A percentile compares a stretch with the other conserved stretches of the same genome.
These are phyloP conservation scores for Camelina neglecta DNA, from an alignment of 345 rosid genomes.

Conservation along the genomic window DNA sequence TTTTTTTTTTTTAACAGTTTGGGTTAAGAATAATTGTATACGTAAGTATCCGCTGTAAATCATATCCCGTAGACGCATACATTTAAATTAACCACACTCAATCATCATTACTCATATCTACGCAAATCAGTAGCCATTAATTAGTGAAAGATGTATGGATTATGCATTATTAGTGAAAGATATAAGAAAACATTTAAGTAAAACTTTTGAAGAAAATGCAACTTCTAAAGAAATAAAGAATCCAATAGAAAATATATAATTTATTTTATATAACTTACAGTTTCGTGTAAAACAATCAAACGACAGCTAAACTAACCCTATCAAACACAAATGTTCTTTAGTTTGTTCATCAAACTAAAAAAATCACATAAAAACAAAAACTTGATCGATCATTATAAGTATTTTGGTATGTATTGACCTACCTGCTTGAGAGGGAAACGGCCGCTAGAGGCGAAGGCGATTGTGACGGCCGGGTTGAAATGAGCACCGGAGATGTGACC, in stretches of 20 bases:
- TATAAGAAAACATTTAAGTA: too few relatives aligned
- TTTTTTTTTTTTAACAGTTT: neutral
- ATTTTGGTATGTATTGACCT: conserved; percentile 44
- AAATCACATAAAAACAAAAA: conserved; percentile 18
- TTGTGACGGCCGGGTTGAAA: conserved; percentile 94
- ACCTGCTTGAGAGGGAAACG: conserved; percentile 90
- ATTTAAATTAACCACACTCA: neutral
- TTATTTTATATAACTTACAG: neutral
- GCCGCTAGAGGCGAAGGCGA: conserved; percentile 83
- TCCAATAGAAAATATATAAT: conserved; percentile 3
- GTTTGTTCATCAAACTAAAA: conserved; percentile 39
- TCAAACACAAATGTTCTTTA: conserved; percentile 22
- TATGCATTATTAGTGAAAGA: neutral
- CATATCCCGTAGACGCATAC: neutral
- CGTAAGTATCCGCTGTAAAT: neutral
- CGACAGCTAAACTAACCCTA: conserved; percentile 25
- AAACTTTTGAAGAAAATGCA: neutral
- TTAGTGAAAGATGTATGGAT: neutral
- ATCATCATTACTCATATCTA: neutral
- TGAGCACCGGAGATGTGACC: conserved; percentile 99
- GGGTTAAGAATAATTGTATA: too few relatives aligned
- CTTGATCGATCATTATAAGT: neutral
- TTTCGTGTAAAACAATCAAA: conserved; percentile 40
- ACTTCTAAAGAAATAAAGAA: neutral
- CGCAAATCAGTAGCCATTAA: neutral